These are phyloP conservation scores for Mycosphaerella sp. DNA, from an alignment of 2,329 filamentous ascomycete species.

Conservation along the genomic window DNA sequence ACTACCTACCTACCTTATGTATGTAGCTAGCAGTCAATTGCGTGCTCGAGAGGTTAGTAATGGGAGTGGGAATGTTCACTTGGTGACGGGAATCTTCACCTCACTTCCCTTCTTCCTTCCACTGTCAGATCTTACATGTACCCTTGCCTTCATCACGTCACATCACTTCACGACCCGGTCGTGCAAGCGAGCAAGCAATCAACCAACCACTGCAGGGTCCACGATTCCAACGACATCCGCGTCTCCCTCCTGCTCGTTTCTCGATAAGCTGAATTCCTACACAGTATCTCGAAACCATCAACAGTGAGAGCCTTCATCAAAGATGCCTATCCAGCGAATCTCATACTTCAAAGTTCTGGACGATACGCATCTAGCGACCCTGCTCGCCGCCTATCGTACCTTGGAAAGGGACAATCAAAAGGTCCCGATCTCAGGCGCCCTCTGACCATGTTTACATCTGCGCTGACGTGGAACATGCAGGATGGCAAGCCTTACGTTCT, in stretches of 20 bases:
- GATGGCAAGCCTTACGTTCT: slow-evolving; percentile 66
- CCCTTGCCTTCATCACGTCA: not conserved
- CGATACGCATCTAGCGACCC: slow-evolving; percentile 38
- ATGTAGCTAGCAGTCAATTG: not conserved
- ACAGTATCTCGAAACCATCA: slow-evolving; percentile 3
- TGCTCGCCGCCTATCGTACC: slow-evolving; percentile 43
- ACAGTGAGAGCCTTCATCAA: too few species aligned
- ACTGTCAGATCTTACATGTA: not conserved
- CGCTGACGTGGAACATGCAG: slow-evolving; percentile 37
- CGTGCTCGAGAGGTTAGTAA: not conserved
- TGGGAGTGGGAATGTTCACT: too few species aligned
- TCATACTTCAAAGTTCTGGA: slow-evolving; percentile 51
- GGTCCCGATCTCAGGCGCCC: slow-evolving; percentile 10
- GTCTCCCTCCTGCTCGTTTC: not conserved
- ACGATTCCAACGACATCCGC: not conserved
- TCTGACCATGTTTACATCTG: not conserved
- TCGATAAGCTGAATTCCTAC: not conserved
- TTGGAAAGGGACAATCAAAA: slow-evolving; percentile 42
- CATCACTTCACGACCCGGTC: not conserved
- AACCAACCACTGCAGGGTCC: not conserved
- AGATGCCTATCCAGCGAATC: slow-evolving; percentile 43
- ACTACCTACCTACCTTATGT: too few species aligned
- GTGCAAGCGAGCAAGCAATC: not conserved
- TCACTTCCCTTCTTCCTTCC: not conserved
- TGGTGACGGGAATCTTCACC: not conserved